These are phyloP conservation scores for Anisodus tanguticus DNA, from an alignment of 257 asterid genomes.

Conservation along the genomic window DNA sequence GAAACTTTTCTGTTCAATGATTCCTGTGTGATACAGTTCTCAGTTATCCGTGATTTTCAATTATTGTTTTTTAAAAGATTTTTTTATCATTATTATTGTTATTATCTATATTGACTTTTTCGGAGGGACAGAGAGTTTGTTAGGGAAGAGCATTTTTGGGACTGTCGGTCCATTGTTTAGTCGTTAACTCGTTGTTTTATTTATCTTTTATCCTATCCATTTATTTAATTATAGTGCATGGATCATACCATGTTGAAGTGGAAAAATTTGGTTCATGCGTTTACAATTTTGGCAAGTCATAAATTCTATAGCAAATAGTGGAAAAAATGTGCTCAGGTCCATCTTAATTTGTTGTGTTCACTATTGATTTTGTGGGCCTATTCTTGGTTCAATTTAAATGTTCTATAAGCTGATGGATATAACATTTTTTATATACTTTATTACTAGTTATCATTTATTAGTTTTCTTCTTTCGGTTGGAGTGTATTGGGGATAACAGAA, in stretches of 20 bases:
- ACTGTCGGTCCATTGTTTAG: neutral
- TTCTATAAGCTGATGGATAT: neutral
- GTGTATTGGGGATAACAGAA: conserved; percentile 9
- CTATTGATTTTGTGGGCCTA: conserved; percentile 8
- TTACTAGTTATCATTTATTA: neutral
- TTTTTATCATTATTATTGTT: neutral
- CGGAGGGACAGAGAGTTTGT: neutral
- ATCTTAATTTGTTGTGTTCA: neutral
- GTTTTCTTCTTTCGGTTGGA: neutral
- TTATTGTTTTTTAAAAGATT: neutral
- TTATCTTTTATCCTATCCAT: neutral
- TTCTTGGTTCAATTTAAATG: neutral
- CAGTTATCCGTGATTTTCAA: neutral
- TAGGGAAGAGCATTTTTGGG: conserved; percentile 17
- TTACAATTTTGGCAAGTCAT: neutral
- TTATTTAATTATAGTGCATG: neutral
- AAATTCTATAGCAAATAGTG: neutral
- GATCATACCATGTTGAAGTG: neutral
- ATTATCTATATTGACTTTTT: neutral
- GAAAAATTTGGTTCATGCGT: neutral
- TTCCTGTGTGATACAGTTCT: neutral
- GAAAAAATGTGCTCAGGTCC: neutral
- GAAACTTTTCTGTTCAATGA: neutral
- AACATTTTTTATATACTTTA: neutral
- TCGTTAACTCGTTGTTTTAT: neutral